Evolutionary conservation across 495 filamentous ascomycete genomes (phyloP), one percentile per base, ranked within the genome.

Genomic region (Penicillium bialowiezense): DNA sequence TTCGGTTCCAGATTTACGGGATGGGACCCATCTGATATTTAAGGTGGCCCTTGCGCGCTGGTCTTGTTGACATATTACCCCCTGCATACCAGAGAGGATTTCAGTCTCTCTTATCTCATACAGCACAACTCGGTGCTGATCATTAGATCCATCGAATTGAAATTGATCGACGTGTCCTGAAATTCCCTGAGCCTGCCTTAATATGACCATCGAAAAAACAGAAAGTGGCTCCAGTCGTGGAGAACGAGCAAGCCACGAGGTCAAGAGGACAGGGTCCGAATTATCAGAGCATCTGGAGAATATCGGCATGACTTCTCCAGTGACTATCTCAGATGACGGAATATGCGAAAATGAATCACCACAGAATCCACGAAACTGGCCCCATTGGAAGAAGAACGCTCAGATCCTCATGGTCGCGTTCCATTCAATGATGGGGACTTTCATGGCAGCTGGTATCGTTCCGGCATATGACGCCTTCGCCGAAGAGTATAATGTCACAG

Each of bases 321-420:
- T 6, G 14, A 44, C 2, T 24, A 33, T 4, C 14, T 41, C 35
- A 43, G 42, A 50, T 7, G 23, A 50, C 23, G 14, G 37, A 44
- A 13, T 33, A 21, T 37, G 24, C 35, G 17, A 15, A 1, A 31
- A n/a, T 9, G 39, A 44, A 1, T 48, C 51, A 19, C 52, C 48
- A 20, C 47, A 52, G 10, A 54, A 66, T 15, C 65, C 65, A 12
- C 46, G 29, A 7, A 67, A 63, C 37, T 67, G 59, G 63, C 52
- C 63, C 0, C 24, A 21, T 3, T 64, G 58, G 61, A 69, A 69
- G 55, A 69, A 63, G 26, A 59, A 69, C 39, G 50, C 55, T 5
- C 61, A 65, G 17, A 69, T 67, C n/a, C 13, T 65, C 1, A 65
- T 70, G 67, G 60, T 70, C 1, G 60, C 67, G 7, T 68, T 70